phyloP scores from a whole-genome alignment of 305 asterid species.

The Solanum hybrid region DNA sequence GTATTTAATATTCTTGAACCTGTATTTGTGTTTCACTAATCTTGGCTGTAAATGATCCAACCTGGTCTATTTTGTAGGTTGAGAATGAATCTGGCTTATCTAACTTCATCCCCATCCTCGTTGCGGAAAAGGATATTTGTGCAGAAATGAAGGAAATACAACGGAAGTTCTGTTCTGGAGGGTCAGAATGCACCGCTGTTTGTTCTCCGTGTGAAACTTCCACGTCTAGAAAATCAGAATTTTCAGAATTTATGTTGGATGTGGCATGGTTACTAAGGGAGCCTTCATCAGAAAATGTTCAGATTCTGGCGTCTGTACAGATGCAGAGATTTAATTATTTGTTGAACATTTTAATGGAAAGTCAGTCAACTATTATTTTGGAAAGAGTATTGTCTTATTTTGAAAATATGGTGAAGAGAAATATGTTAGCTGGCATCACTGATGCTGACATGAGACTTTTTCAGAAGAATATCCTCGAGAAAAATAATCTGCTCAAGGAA shows the following conservation, averaged over 20 bases:
- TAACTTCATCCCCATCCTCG: slow-evolving; percentile 77
- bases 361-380: slow-evolving; percentile 43
- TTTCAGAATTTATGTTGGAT: slow-evolving; percentile 55
- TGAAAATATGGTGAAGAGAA: slow-evolving; percentile 22
- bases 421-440: slow-evolving; percentile 26
- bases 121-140: slow-evolving; percentile 70
- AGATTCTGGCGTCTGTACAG: slow-evolving; percentile 28
- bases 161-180: slow-evolving; percentile 29
- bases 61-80: slow-evolving; percentile 41
- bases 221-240: slow-evolving; percentile 28
- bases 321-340: slow-evolving; percentile 45
- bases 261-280: slow-evolving; percentile 73
- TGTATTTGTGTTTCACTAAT: neutral
- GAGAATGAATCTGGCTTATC: slow-evolving; percentile 92
- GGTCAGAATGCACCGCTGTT: slow-evolving; percentile 13
- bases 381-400: slow-evolving; percentile 37
- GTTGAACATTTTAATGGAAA: slow-evolving; percentile 41
- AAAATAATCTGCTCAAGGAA: slow-evolving; percentile 22
- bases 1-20: neutral
- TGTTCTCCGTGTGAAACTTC: slow-evolving; percentile 34
- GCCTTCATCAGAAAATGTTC: slow-evolving; percentile 26
- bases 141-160: slow-evolving; percentile 63
- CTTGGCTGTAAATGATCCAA: neutral
- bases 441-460: slow-evolving; percentile 39
- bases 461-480: slow-evolving; percentile 30